A percentile compares a stretch with the other conserved stretches of the same genome.
Evolutionary conservation across 75 land plant species (phyloP).

Genomic region (Pinus taeda): DNA sequence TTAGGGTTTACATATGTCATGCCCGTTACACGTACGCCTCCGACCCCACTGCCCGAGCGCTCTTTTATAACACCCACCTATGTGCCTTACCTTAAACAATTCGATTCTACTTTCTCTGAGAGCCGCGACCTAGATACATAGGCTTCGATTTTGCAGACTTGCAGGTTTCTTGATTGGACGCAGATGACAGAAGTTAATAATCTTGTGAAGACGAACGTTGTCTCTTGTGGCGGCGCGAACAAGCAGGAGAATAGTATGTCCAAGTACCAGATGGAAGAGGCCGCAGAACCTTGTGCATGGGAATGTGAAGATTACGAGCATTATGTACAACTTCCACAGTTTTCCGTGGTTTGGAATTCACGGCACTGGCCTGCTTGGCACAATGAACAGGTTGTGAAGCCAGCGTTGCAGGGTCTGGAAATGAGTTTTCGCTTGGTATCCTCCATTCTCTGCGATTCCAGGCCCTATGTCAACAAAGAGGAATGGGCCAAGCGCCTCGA

Average conservation of each 20-base stretch:
- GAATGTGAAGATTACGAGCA: slow-evolving; percentile 50
- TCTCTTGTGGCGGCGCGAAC: too few species aligned
- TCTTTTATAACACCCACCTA: too few species aligned
- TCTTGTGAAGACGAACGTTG: too few species aligned
- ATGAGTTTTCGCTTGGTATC: slow-evolving; percentile 72
- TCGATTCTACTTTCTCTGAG: not conserved
- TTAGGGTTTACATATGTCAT: slow-evolving; percentile 3
- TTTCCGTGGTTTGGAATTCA: slow-evolving; percentile 39
- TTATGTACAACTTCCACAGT: slow-evolving; percentile 59
- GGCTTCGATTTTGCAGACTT: too few species aligned
- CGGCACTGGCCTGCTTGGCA: slow-evolving; percentile 49
- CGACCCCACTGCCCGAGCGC: too few species aligned
- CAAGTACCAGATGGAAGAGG: not conserved
- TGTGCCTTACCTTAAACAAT: too few species aligned
- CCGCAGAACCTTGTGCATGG: slow-evolving; percentile 12
- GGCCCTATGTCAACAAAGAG: slow-evolving; percentile 49
- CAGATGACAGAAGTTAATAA: not conserved
- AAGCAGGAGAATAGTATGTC: not conserved
- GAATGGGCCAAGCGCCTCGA: slow-evolving; percentile 65
- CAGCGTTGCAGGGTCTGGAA: slow-evolving; percentile 63
- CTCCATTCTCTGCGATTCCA: slow-evolving; percentile 45
- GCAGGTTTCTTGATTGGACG: not conserved
- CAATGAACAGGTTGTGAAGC: slow-evolving; percentile 48
- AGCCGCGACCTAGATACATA: too few species aligned
- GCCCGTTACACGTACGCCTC: too few species aligned